These are phyloP conservation scores for Cercospora berteroae DNA, from an alignment of 2,329 filamentous ascomycete genomes.

Conservation along the genomic window DNA sequence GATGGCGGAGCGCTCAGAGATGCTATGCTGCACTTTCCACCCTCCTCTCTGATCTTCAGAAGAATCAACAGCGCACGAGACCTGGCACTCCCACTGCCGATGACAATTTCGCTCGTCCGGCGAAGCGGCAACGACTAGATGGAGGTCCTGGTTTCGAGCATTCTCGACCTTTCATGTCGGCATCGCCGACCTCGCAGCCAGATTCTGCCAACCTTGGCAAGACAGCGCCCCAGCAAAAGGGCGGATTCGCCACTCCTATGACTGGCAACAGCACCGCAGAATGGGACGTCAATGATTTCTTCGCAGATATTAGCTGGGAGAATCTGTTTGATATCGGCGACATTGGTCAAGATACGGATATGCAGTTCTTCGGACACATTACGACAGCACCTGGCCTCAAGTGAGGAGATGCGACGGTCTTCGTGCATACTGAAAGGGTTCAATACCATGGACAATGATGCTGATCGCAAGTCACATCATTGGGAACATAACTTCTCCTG, in stretches of 20 bases:
- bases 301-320: constrained; percentile 26
- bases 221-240: constrained; percentile 9
- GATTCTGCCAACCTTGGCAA: constrained; percentile 2
- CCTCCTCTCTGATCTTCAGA: constrained; percentile 24
- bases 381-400: neutral
- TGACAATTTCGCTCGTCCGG: constrained; percentile 17
- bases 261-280: constrained; percentile 3
- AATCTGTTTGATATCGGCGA: constrained; percentile 27
- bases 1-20: constrained; percentile 24
- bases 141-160: constrained; percentile 12
- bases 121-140: constrained; percentile 16
- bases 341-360: constrained; percentile 19
- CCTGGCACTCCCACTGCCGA: constrained; percentile 11
- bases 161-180: constrained; percentile 6
- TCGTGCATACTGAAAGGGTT: neutral
- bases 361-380: constrained; percentile 18
- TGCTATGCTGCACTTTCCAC: constrained; percentile 26
- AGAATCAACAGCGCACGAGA: constrained; percentile 7
- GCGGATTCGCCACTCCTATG: constrained; percentile 14
- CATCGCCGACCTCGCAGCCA: constrained; percentile 12
- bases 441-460: neutral
- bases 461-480: neutral
- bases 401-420: neutral
- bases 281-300: constrained; percentile 28
- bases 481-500: too few species aligned